Base-by-base conservation (phyloP, 768 basidiomycete species). In the Tubosaeta sp. region DNA sequence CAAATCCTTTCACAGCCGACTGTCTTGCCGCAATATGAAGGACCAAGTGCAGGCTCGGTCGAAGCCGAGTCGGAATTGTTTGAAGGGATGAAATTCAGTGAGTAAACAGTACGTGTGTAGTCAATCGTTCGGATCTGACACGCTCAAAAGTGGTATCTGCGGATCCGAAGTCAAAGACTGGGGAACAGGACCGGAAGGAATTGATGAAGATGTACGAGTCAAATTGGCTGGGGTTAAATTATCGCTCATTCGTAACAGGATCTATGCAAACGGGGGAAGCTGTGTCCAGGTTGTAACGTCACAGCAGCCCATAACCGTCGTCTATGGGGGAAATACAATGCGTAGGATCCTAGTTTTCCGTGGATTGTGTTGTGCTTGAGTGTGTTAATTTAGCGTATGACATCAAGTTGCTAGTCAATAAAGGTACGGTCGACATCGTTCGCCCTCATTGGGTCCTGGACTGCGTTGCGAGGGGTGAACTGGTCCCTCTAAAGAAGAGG, bases 361-460 rank as follows among this genome's bases (percentile, higher is more conserved):
- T 26, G 46, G 27, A 48, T 42, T 37, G 3, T 11, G 14, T 14
- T n/a, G 4, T 11, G 8, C 42, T 55, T 12, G 61, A 12, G 6
- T 5, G n/a, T 6, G 27, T 4, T 35, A 1, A 17, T 50, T 29
- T 29, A 90, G 88, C 86, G 0, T 86, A 85, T 59, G 83, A 88
- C 59, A 73, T 91, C 59, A 85, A 81, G 65, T 67, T 82, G 49
- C 69, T 88, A 50, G 84, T 91, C 46, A 76, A 85, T 51, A 90
- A 88, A 60, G 85, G 77, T 4, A 73, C 75, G 1, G 73, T 83
- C 50, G 86, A 91, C 56, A 82, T 95, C 46, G 71, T 95, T 53
- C 84, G 79, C 50, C 91, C 95, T 0, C 71, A 78, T 27, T 98
- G 94, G 93, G 74, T 98, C 49, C 63, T 75, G 34, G 89, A 93